Percentiles rank a stretch among this genome's conserved stretches.
Evolutionary conservation across 2,329 filamentous ascomycete genomes (phyloP).

Genomic region (Trichophaea hybrida): DNA sequence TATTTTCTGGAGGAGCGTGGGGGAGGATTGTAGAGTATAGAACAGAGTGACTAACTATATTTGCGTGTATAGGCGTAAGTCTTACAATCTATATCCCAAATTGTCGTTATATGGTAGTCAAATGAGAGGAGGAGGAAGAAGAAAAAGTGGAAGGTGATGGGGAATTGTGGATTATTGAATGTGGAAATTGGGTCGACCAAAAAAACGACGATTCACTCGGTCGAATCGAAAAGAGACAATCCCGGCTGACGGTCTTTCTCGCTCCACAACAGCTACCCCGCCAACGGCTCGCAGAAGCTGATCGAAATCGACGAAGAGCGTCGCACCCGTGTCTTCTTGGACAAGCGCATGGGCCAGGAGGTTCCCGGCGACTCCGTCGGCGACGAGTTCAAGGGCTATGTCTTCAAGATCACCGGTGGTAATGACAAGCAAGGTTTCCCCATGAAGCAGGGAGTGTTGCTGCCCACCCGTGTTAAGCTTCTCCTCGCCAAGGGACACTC

Average conservation of each 20-base stretch:
- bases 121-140: neutral
- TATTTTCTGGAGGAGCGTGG: neutral
- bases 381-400: slow-evolving; percentile 99
- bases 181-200: neutral
- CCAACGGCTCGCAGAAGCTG: slow-evolving; percentile 99
- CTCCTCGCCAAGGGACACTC: slow-evolving; percentile 93
- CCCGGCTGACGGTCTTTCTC: slow-evolving; percentile 4
- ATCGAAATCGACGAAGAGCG: slow-evolving; percentile 99
- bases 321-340: slow-evolving; percentile 97
- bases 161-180: no score
- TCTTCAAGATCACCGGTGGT: slow-evolving; percentile 98
- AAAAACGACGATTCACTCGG: neutral
- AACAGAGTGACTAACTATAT: neutral
- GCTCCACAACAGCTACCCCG: slow-evolving; percentile 49
- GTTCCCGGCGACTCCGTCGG: slow-evolving; percentile 87
- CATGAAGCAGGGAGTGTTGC: slow-evolving; percentile 99
- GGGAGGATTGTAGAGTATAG: neutral
- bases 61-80: slow-evolving; percentile 5
- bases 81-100: neutral
- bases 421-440: slow-evolving; percentile 99
- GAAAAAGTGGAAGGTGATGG: neutral
- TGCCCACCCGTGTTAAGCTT: slow-evolving; percentile 94
- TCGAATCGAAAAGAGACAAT: neutral
- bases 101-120: neutral
- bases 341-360: slow-evolving; percentile 72